Percentiles rank a stretch among this genome's conserved stretches.
Evolutionary conservation across 352 stramenopile genomes (phyloP).

Genomic region (Salisapilia sapeloensis): DNA sequence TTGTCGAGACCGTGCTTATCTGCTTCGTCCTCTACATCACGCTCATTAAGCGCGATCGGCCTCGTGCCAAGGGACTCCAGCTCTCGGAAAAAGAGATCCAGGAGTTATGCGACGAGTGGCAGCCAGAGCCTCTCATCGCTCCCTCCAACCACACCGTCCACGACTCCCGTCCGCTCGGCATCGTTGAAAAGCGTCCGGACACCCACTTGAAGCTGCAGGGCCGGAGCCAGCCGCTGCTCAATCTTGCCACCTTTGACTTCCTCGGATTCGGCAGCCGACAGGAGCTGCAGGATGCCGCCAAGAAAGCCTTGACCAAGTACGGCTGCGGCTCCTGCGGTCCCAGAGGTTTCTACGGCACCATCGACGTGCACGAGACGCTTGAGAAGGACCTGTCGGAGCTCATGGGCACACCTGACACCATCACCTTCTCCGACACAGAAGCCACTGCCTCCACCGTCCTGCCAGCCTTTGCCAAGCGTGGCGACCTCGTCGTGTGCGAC

Average conservation of each 20-base stretch:
- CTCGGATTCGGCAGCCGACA: slow-evolving; percentile 76
- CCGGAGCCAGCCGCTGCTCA: slow-evolving; percentile 63
- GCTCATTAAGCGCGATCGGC: slow-evolving; percentile 71
- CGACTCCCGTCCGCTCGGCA: slow-evolving; percentile 29
- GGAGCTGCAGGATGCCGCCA: slow-evolving; percentile 80
- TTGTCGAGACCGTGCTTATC: slow-evolving; percentile 96
- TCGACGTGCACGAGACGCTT: slow-evolving; percentile 80
- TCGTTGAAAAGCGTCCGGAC: slow-evolving; percentile 64
- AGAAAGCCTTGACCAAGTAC: slow-evolving; percentile 89
- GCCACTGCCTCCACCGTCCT: slow-evolving; percentile 89
- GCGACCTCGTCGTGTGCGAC: slow-evolving; percentile 94
- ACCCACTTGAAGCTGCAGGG: slow-evolving; percentile 74
- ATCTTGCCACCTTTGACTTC: slow-evolving; percentile 96
- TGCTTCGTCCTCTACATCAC: slow-evolving; percentile 91
- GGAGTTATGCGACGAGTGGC: slow-evolving; percentile 81
- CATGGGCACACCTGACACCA: slow-evolving; percentile 86
- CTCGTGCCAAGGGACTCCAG: slow-evolving; percentile 32
- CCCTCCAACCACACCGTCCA: slow-evolving; percentile 11
- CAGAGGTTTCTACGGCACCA: slow-evolving; percentile 97
- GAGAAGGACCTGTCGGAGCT: slow-evolving; percentile 87
- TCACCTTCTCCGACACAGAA: slow-evolving; percentile 95
- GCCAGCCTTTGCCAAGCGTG: slow-evolving; percentile 94
- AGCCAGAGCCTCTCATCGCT: slow-evolving; percentile 77
- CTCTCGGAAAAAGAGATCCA: slow-evolving; percentile 81
- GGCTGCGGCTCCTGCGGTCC: slow-evolving; percentile 95